phyloP scores from a whole-genome alignment of 768 basidiomycete genomes.

The Coprinellus aureogranulatus region DNA sequence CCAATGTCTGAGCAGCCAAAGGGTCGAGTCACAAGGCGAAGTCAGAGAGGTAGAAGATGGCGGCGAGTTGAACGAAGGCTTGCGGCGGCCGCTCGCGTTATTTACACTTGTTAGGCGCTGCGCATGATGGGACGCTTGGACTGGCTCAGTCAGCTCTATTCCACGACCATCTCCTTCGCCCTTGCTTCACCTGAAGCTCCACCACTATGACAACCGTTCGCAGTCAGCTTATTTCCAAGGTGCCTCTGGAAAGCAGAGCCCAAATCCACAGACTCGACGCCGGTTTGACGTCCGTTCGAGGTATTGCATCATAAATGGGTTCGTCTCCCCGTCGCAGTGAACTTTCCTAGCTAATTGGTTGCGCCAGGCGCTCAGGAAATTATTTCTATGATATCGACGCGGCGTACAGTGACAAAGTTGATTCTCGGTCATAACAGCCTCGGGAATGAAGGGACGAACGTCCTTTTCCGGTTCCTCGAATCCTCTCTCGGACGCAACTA shows the following conservation, averaged over 20 bases:
- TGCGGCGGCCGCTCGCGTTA: too few relatives aligned
- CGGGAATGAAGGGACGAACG: slow-evolving; percentile 54
- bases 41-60: too few relatives aligned
- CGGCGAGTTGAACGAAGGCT: too few relatives aligned
- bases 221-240: not conserved
- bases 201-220: not conserved
- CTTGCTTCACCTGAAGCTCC: too few relatives aligned
- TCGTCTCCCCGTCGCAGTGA: not conserved
- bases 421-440: slow-evolving; percentile 56
- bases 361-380: slow-evolving; percentile 50
- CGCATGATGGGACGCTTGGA: too few relatives aligned
- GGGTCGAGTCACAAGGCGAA: too few relatives aligned
- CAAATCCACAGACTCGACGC: slow-evolving; percentile 5
- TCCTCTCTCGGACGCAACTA: slow-evolving; percentile 47
- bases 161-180: not conserved
- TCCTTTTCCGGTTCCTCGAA: slow-evolving; percentile 52
- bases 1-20: too few relatives aligned
- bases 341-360: not conserved
- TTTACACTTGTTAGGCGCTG: too few relatives aligned
- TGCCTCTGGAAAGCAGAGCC: not conserved
- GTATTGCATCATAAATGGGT: slow-evolving; percentile 7
- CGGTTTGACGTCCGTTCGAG: slow-evolving; percentile 4
- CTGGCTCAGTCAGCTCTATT: too few relatives aligned
- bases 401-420: slow-evolving; percentile 50
- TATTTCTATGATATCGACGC: slow-evolving; percentile 43